Conservation (phyloP, 208 protist genomes). For the Leishmania lainsoni region DNA sequence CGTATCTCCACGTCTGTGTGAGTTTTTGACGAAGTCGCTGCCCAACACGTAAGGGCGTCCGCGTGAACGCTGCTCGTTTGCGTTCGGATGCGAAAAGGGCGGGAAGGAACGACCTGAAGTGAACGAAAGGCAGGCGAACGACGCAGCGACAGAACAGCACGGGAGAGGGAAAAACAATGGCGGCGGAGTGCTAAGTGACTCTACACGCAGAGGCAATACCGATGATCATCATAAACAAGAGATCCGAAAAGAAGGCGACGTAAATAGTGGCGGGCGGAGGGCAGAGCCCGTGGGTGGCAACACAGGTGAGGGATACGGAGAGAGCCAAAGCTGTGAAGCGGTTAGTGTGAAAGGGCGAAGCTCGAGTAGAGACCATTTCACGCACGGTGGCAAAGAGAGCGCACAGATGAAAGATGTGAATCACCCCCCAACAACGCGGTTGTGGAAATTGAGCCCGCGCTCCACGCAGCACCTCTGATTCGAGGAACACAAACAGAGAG, state of each 20-base stretch:
- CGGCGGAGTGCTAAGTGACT: background rate
- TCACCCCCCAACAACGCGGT: background rate
- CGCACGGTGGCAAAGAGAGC: background rate
- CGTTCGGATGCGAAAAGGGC: background rate
- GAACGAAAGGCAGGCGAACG: background rate
- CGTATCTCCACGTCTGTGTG: background rate
- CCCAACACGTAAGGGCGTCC: background rate
- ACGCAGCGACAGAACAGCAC: background rate
- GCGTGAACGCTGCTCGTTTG: background rate
- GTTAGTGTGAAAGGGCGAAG: background rate
- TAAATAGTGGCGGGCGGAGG: background rate
- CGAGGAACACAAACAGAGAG: too few species aligned
- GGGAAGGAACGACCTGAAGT: background rate
- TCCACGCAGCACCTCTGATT: background rate
- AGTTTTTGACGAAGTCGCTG: background rate
- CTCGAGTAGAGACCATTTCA: background rate
- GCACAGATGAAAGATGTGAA: background rate
- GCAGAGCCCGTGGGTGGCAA: too few species aligned
- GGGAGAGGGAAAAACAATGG: background rate
- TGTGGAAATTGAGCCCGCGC: background rate
- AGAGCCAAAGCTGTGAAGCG: background rate
- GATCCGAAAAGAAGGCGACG: background rate
- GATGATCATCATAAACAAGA: background rate
- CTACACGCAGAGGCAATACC: background rate
- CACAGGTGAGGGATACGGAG: background rate